Evolutionary conservation across 495 filamentous ascomycete genomes (phyloP), one percentile per base, ranked within the genome.

Genomic region (Staphylotrichum tortipilum): DNA sequence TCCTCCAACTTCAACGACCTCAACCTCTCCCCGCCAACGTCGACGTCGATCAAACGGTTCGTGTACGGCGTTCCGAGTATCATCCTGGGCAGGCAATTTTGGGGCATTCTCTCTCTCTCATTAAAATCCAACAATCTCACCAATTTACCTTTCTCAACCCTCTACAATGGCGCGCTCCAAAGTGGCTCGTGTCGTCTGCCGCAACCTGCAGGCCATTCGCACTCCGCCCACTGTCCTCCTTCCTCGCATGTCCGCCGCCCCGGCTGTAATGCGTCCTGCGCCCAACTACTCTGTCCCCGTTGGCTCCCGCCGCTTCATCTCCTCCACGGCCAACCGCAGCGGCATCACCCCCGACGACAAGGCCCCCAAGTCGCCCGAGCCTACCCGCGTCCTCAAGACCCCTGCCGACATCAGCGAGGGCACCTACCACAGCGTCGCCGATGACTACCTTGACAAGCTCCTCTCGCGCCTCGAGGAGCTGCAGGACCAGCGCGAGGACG

Each of bases 391-490:
- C 15, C 39, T 50, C 41, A 41, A 46, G 41, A 62, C 62, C 5
- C 49, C 65, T 4, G 64, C 66, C 19, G 30, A 63, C 4, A 60
- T 78, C 21, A 66, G 68, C 9, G 60, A 63, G 2, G 46, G 44
- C 8, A 53, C 70, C 46, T 82, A 75, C 53, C 70, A 82, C 35
- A 50, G 61, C 1, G 50, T 79, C 1, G 66, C 76, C 1, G 72
- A 81, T 38, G 49, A 56, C 9, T 79, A 73, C 37, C 57, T 82
- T n/a, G 69, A 86, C 14, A 69, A 70, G 2, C 78, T 89, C 21
- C 60, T 88, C 7, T 71, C 74, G 49, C 80, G 81, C 40, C 80
- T 85, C 42, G 81, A 86, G 54, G 70, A 69, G 38, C 70, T 88
- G 49, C 77, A 80, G 56, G 79, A 84, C 53, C 70, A 79, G 48